Conservation (phyloP, 2,329 filamentous ascomycete species). For the Phoma sp. region DNA sequence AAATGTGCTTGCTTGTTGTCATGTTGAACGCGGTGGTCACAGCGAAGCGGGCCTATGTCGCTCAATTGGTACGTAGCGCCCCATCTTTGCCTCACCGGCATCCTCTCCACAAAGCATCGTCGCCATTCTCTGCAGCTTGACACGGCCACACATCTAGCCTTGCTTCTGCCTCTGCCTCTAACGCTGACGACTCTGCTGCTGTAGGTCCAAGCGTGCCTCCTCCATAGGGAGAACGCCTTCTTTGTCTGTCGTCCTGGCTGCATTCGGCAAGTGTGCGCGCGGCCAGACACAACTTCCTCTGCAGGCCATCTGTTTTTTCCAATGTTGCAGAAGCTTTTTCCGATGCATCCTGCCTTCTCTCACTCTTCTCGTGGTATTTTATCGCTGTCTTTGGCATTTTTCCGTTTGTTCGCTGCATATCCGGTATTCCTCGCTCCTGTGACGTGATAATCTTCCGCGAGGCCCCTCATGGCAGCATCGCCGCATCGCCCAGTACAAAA, state of each 20-base stretch:
- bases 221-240: neutral
- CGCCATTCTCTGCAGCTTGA: neutral
- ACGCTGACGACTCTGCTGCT: neutral
- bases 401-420: slow-evolving; percentile 16
- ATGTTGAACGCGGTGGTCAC: slow-evolving; percentile 16
- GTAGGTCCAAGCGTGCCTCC: neutral
- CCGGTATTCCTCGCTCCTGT: slow-evolving; percentile 13
- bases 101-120: neutral
- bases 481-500: slow-evolving; percentile 18
- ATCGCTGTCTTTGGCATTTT: slow-evolving; percentile 3
- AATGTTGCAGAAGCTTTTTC: neutral
- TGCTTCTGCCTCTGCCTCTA: neutral
- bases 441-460: slow-evolving; percentile 17
- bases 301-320: neutral
- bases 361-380: neutral
- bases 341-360: neutral
- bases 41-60: neutral
- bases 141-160: too few species aligned
- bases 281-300: slow-evolving; percentile 7
- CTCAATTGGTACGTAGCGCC: neutral
- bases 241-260: slow-evolving; percentile 10
- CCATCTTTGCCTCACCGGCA: neutral
- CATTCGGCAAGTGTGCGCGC: slow-evolving; percentile 16
- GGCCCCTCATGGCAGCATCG: slow-evolving; percentile 22
- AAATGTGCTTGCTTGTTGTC: slow-evolving; percentile 10